These are phyloP conservation scores for Wickerhamiella alocasiicola DNA, from an alignment of 805 yeast species.

Conservation along the genomic window DNA sequence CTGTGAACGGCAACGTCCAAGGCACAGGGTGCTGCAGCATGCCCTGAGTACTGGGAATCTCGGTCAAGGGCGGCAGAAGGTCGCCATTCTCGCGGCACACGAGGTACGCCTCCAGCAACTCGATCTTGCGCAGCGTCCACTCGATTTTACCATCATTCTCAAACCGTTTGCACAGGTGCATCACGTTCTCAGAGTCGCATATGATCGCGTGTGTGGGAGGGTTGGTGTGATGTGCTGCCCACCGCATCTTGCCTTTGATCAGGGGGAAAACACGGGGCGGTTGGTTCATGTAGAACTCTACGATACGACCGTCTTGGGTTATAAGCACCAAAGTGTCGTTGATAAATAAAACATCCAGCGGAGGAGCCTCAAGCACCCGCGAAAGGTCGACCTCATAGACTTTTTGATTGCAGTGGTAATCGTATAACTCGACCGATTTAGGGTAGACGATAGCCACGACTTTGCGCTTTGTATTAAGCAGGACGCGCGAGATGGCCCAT, in stretches of 20 bases:
- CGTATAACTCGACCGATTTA: constrained; percentile 7
- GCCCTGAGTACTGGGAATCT: neutral
- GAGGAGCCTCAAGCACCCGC: neutral
- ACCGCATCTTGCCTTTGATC: neutral
- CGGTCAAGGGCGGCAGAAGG: neutral
- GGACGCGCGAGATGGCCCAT: constrained; percentile 5
- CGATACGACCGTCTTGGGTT: constrained; percentile 3
- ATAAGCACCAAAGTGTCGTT: constrained; percentile 1
- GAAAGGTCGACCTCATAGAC: constrained; percentile 6
- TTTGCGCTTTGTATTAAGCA: neutral
- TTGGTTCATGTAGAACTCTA: constrained; percentile 8
- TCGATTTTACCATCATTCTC: neutral
- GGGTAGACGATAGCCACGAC: constrained; percentile 4
- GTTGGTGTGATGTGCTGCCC: neutral
- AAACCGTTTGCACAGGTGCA: constrained; percentile 5
- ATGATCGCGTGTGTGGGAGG: neutral
- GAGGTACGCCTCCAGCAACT: neutral
- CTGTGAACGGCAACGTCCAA: constrained; percentile 6
- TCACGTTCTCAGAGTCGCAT: constrained; percentile 2
- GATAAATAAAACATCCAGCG: neutral
- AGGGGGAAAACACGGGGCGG: constrained; percentile 3
- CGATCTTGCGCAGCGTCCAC: neutral
- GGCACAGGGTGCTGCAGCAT: constrained; percentile 6
- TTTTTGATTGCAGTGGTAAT: neutral
- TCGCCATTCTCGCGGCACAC: no score